phyloP scores from a whole-genome alignment of 148 eudicot species.

The Pharnaceum exiguum region DNA sequence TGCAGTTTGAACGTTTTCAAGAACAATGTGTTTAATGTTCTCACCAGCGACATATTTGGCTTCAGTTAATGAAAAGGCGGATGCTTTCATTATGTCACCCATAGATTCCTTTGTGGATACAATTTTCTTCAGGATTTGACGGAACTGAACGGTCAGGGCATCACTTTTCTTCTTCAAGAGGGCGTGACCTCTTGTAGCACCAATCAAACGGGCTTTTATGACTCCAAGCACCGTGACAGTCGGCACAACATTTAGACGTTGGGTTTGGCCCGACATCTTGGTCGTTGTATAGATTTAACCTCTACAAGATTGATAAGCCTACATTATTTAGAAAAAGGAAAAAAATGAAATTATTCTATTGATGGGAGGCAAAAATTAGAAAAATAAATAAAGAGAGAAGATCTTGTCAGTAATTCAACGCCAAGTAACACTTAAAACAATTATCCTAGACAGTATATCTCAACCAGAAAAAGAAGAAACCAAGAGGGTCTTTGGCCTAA shows the following conservation, averaged over 20 bases:
- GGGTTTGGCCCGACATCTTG: slow-evolving; percentile 65
- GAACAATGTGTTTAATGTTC: slow-evolving; percentile 61
- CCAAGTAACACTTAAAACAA: too few species aligned
- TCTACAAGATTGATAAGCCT: not conserved
- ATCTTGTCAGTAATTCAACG: slow-evolving; percentile 7
- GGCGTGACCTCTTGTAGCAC: slow-evolving; percentile 84
- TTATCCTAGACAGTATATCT: too few species aligned
- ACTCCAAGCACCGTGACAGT: slow-evolving; percentile 79
- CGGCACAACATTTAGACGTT: slow-evolving; percentile 69
- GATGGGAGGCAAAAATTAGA: not conserved
- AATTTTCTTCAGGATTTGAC: slow-evolving; percentile 64
- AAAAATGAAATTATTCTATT: not conserved
- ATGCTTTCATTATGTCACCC: slow-evolving; percentile 67
- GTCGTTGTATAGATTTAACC: not conserved
- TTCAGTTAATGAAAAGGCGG: slow-evolving; percentile 65
- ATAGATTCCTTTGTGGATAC: slow-evolving; percentile 69
- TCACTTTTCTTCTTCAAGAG: slow-evolving; percentile 81
- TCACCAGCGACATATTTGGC: slow-evolving; percentile 86
- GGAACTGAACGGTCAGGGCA: slow-evolving; percentile 73
- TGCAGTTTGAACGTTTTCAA: slow-evolving; percentile 64
- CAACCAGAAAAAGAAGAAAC: too few species aligned
- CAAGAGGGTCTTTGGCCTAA: too few species aligned
- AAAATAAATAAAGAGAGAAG: not conserved
- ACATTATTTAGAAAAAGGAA: not conserved
- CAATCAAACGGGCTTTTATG: slow-evolving; percentile 69